Base-by-base conservation (phyloP, 305 asterid species). In the Fraxinus platypoda region DNA sequence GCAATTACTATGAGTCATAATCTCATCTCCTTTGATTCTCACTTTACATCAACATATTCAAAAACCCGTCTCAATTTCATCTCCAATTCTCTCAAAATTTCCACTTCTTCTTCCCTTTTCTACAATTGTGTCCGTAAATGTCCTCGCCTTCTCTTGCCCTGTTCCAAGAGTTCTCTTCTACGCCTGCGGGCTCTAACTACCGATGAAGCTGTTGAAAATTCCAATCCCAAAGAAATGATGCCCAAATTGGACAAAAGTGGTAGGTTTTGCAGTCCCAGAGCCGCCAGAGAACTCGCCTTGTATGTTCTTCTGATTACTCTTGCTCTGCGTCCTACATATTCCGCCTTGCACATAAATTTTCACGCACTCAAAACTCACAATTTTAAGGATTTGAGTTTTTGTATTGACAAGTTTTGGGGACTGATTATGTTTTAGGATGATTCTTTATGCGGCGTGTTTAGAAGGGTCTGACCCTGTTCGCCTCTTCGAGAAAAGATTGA, bases 401-500 rank as follows among this genome's bases (percentile, higher is more conserved):
- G 19, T 21, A 8, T 79, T 54, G 52, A 43, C 11, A 41, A 17
- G 28, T 28, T 76, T 76, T 19, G 41, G 4, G 12, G 11, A 46
- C 25, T 37, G 35, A 31, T 38, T 1, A 30, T 79, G 9, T 74
- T 75, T 25, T 84, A 94, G 97, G 93, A 84, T 83, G 85, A 88
- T 86, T 83, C 89, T 93, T 0, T 95, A 95, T 78, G 97, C 96
- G 7, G 88, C 98, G 57, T 95, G 98, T 87, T 86, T 95, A 78
- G 94, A 95, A 86, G 98, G 98, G 49, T 91, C 98, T 6, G 98
- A 93, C 91, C 98, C 97, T 0, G 86, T 91, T 87, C 94, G 97
- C 64, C 96, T 92, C 70, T 90, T 95, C 35, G 98, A 95, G 84
- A 93, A 87, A 86, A 86, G 97, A 59, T 71, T 91, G 72, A 92